Evolutionary conservation across 1,139 yeast genomes (phyloP), one percentile per base, ranked within the genome.

Genomic region (Debaryomyces udenii): DNA sequence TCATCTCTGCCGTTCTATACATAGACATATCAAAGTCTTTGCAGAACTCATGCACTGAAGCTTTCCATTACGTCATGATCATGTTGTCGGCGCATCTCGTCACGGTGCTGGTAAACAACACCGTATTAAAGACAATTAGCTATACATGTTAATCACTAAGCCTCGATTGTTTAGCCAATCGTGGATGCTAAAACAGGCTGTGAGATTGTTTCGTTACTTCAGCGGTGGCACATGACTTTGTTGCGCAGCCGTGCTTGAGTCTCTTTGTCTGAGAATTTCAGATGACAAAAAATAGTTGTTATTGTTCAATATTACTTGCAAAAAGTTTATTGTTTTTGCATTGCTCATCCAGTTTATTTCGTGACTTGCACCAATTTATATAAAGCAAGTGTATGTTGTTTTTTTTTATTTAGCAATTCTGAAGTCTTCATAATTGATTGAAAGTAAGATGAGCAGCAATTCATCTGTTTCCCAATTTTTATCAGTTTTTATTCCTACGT

Each of bases 391-490:
- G 33, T 24, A 22, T 28, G 27, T 35, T 28, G 10, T 35, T 28
- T 28, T 30, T 31, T 1, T 26, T 34, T 10, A 16, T 6, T 10
- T 15, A 14, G 18, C 6, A 11, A 4, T 11, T 26, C 6, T n/a
- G n/a, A n/a, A n/a, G n/a, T n/a, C 11, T 3, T 7, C 14, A 13
- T 9, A 34, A 26, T 34, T 26, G 37, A 26, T n/a, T 10, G 28
- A 11, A 26, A 10, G 4, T 4, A 26, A n/a, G 28, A 11, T 11
- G 14, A 10, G 9, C 5, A 26, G 9, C 5, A 33, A 28, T 11
- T 27, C 33, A 6, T 66, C 74, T 20, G 68, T 70, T 15, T 71
- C 77, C 32, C 73, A 70, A 43, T 67, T 71, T 42, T 40, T 73
- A 39, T 60, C 76, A 18, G 58, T 70, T 9, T 61, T 71, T 35